Evolutionary conservation across 202 grass and related monocot species (phyloP).

Genomic region (Hordeum pubiflorum): DNA sequence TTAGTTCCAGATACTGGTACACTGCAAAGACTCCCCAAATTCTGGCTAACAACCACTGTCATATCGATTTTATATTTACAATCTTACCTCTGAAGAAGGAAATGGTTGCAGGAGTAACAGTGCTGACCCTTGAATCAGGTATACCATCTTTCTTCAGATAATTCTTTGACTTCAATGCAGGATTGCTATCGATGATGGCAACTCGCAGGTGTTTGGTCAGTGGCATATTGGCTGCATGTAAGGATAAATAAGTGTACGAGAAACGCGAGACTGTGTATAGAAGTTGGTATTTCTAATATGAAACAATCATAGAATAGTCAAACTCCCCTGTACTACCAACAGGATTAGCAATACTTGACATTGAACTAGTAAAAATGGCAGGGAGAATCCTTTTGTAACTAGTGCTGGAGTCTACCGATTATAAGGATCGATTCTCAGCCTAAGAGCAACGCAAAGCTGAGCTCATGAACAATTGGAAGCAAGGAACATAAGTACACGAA

Average conservation of each 20-base stretch:
- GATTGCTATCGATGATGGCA: slow-evolving; percentile 62
- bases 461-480: neutral
- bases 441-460: neutral
- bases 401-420: neutral
- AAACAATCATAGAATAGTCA: neutral
- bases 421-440: neutral
- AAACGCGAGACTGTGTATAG: neutral
- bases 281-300: neutral
- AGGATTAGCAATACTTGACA: neutral
- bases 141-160: slow-evolving; percentile 50
- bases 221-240: slow-evolving; percentile 49
- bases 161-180: slow-evolving; percentile 40
- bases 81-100: slow-evolving; percentile 68
- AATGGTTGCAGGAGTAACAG: slow-evolving; percentile 80
- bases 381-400: neutral
- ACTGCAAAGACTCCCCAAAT: neutral
- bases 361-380: neutral
- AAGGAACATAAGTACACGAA: neutral
- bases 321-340: neutral
- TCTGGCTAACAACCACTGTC: neutral
- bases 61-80: neutral
- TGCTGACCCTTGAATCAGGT: slow-evolving; percentile 83
- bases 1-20: neutral
- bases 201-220: slow-evolving; percentile 72
- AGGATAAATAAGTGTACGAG: slow-evolving; percentile 8